Percentiles rank a stretch among this genome's conserved stretches.
phyloP scores from a whole-genome alignment of 1,139 yeast genomes.

The Debaryomyces fabryi region DNA sequence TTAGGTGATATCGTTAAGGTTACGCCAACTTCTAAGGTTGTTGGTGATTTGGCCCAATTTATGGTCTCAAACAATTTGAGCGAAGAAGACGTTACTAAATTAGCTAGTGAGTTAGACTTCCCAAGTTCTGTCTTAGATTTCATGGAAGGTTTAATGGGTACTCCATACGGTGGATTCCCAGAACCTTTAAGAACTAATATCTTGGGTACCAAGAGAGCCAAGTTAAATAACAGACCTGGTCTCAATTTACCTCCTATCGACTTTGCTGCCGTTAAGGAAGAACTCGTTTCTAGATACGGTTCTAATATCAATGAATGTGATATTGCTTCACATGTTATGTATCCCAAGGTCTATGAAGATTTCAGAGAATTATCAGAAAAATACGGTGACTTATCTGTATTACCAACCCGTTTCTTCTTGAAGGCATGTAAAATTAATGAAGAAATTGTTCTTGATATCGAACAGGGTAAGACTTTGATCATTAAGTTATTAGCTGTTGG shows the following conservation, averaged over 20 bases:
- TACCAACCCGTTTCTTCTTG: constrained; percentile 90
- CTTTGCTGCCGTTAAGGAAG: constrained; percentile 68
- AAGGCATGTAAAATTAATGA: constrained; percentile 86
- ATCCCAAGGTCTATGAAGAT: constrained; percentile 94
- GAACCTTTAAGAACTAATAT: constrained; percentile 94
- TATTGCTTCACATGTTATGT: constrained; percentile 94
- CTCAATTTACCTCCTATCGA: constrained; percentile 83
- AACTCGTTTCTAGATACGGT: constrained; percentile 66
- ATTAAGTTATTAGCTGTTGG: constrained; percentile 92
- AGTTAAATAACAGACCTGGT: constrained; percentile 89
- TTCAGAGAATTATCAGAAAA: constrained; percentile 72
- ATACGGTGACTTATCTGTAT: constrained; percentile 90
- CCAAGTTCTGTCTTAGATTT: constrained; percentile 97
- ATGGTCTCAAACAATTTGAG: constrained; percentile 94
- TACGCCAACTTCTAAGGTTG: constrained; percentile 98
- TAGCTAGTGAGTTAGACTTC: constrained; percentile 92
- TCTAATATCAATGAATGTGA: constrained; percentile 74
- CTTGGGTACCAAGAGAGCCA: constrained; percentile 81
- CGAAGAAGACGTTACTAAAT: constrained; percentile 79
- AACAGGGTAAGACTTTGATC: constrained; percentile 91
- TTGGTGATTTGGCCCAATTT: constrained; percentile 97
- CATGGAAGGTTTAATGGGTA: constrained; percentile 99
- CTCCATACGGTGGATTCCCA: constrained; percentile 99
- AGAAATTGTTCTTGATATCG: constrained; percentile 87
- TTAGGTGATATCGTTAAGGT: constrained; percentile 97